These are phyloP conservation scores for Beauveria asiatica DNA, from an alignment of 2,329 filamentous ascomycete species.

Conservation along the genomic window DNA sequence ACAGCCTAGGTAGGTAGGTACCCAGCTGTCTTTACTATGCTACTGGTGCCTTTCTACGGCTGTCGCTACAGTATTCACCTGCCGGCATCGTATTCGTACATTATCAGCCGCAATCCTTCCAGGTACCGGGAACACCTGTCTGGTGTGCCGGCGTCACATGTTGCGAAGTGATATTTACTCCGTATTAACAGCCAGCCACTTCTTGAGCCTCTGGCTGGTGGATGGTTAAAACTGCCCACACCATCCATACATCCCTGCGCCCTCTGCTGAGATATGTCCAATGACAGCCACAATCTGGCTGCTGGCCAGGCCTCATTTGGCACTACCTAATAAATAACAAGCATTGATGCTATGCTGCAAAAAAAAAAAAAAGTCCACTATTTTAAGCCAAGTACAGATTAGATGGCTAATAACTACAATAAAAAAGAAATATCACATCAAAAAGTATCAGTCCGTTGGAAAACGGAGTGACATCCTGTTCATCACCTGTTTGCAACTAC, in stretches of 20 bases:
- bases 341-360: not conserved
- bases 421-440: too few relatives aligned
- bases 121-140: not conserved
- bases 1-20: not conserved
- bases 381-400: too few relatives aligned
- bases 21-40: too few relatives aligned
- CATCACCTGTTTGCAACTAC: too few relatives aligned
- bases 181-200: not conserved
- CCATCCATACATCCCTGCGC: not conserved
- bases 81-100: slow-evolving; percentile 6
- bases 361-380: too few relatives aligned
- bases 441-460: too few relatives aligned
- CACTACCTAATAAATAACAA: not conserved
- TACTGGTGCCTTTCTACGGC: too few relatives aligned
- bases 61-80: not conserved
- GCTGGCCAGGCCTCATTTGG: not conserved
- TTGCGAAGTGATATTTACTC: not conserved
- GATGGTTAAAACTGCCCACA: not conserved
- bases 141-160: not conserved
- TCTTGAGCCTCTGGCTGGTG: too few relatives aligned
- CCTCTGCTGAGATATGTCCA: not conserved
- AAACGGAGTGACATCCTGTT: too few relatives aligned
- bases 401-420: too few relatives aligned
- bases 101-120: not conserved
- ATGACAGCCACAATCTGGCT: not conserved